phyloP scores from a whole-genome alignment of 768 basidiomycete species.

The Lentinus tigrinus region DNA sequence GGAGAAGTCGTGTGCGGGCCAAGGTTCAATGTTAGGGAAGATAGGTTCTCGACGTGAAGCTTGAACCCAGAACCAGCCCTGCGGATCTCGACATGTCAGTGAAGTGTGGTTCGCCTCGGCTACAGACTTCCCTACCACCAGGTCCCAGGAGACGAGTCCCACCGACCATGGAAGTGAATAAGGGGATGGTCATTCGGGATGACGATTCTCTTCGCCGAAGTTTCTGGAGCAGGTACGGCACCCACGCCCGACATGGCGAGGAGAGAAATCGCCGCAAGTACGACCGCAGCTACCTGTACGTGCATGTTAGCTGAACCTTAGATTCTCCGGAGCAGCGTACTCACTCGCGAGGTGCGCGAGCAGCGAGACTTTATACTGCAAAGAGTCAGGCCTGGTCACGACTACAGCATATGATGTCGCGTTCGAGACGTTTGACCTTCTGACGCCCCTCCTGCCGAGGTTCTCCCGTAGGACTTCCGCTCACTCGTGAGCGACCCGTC shows the following conservation, averaged over 20 bases:
- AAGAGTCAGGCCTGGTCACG: no score
- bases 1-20: slow-evolving; percentile 50
- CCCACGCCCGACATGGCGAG: background rate
- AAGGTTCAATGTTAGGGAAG: slow-evolving; percentile 43
- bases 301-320: no score
- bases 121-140: slow-evolving; percentile 46
- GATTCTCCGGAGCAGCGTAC: no score
- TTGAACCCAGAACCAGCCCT: slow-evolving; percentile 60
- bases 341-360: no score
- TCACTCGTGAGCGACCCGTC: background rate
- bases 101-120: background rate
- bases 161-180: slow-evolving; percentile 51
- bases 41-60: slow-evolving; percentile 43
- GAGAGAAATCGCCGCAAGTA: background rate
- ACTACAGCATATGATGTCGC: no score
- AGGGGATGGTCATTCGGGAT: slow-evolving; percentile 39
- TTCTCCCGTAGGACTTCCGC: background rate
- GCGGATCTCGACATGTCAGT: background rate
- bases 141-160: slow-evolving; percentile 51
- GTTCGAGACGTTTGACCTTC: background rate
- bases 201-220: background rate
- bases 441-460: background rate
- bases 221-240: background rate
- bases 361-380: no score
- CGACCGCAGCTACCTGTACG: no score